Evolutionary conservation across 2,329 filamentous ascomycete genomes (phyloP).

Genomic region (Fusarium pilosicola): DNA sequence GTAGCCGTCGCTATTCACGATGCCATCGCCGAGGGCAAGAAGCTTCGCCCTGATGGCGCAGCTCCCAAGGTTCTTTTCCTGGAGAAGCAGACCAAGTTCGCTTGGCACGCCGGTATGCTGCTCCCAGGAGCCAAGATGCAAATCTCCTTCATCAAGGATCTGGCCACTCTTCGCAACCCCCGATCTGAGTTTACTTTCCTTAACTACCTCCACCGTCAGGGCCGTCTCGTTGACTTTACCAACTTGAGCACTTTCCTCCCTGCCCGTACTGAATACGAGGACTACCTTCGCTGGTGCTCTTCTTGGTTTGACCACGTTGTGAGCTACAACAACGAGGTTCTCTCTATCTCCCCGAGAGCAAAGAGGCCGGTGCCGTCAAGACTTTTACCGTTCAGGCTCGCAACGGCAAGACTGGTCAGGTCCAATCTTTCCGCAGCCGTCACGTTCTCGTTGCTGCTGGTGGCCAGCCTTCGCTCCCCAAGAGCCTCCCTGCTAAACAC

Average conservation of each 20-base stretch:
- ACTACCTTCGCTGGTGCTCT: constrained; percentile 95
- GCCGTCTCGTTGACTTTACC: constrained; percentile 87
- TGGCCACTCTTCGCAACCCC: constrained; percentile 89
- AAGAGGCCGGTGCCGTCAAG: constrained; percentile 62
- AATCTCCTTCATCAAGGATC: constrained; percentile 96
- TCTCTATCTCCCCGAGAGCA: constrained; percentile 71
- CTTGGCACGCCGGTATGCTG: constrained; percentile 97
- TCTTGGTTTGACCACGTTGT: constrained; percentile 78
- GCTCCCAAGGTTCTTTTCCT: constrained; percentile 83
- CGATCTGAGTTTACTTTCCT: constrained; percentile 93
- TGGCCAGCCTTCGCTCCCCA: constrained; percentile 75
- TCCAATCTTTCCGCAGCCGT: constrained; percentile 64
- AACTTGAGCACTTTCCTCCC: constrained; percentile 92
- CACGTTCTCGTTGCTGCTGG: constrained; percentile 72
- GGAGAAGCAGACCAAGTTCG: constrained; percentile 84
- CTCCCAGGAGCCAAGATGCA: constrained; percentile 95
- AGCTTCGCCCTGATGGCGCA: constrained; percentile 53
- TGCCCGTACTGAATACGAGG: constrained; percentile 88
- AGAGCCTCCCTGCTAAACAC: constrained; percentile 73
- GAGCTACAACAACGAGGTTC: constrained; percentile 80
- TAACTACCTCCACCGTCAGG: constrained; percentile 88
- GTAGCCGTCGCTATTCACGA: constrained; percentile 92
- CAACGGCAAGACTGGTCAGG: constrained; percentile 66
- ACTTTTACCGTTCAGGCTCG: constrained; percentile 75
- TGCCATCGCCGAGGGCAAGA: constrained; percentile 64